Evolutionary conservation across 177 flowering plant species (phyloP), one percentile per base, ranked within the genome.

Genomic region (Vitis hybrid): DNA sequence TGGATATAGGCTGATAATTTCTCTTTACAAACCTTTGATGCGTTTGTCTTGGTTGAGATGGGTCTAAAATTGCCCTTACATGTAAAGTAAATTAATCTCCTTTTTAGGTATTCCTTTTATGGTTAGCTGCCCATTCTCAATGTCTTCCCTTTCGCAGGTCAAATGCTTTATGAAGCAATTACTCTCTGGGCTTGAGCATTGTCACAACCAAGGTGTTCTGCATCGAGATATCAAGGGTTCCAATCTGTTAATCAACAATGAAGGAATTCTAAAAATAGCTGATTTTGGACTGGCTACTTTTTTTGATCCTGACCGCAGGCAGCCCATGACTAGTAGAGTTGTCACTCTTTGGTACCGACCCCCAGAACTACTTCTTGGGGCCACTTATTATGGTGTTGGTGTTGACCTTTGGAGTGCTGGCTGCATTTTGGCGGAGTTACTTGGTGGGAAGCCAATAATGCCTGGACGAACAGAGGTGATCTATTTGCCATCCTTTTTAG

Each of bases 381-480:
- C 88, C n/a, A 83, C 88, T 60, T 60, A 71, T 62, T 87, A 87
- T 74, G 83, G 83, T 56, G 78, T 81, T 57, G 82, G 88, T 67
- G 83, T 87, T 57, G 90, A 87, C 75, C 87, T 87, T 13, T 87
- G 90, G 90, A 87, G 90, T 70, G 87, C 90, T 62, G 90, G 88
- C 60, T 87, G 90, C 80, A 87, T 87, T 75, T 70, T 87, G 77
- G 90, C 87, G 2, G 88, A 87, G 81, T 72, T 87, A 18, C 84
- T 87, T 54, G 84, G 84, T 77, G 90, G 87, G 70, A 87, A 79
- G 74, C 88, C 90, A 60, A 83, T 85, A 46, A 74, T 87, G 87
- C 90, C 90, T 9, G 90, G 88, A n/a, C 66, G 90, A 32, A 87
- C 90, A 40, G 90, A 87, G 91, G 91, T 85, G 75, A 15, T 60